A percentile compares a stretch with the other conserved stretches of the same genome.
Conservation (phyloP, 2,329 filamentous ascomycete genomes). For the Claviceps monticola region DNA sequence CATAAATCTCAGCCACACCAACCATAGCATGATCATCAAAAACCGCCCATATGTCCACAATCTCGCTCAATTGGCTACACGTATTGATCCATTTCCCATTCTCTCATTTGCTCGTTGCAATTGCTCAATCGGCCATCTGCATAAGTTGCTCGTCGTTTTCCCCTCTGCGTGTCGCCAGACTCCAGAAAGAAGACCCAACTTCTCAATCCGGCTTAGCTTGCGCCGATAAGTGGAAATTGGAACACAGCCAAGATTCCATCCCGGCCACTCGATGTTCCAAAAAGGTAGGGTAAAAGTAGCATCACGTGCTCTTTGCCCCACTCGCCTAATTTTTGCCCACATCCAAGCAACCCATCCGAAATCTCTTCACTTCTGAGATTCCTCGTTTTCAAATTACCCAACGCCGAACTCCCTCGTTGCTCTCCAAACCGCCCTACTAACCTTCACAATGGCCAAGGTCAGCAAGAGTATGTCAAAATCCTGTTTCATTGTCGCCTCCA, state of each 20-base stretch:
- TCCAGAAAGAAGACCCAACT: neutral
- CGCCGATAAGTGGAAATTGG: neutral
- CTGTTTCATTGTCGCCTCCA: neutral
- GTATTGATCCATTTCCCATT: no score
- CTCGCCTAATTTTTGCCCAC: slow-evolving; percentile 19
- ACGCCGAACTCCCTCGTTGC: slow-evolving; percentile 15
- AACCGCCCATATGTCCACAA: neutral
- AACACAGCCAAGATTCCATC: neutral
- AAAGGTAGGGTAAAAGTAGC: neutral
- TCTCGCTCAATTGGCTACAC: no score
- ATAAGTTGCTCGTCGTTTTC: neutral
- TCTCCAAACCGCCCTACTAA: slow-evolving; percentile 10
- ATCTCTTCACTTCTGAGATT: slow-evolving; percentile 1
- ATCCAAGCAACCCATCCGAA: slow-evolving; percentile 9
- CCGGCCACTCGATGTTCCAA: neutral
- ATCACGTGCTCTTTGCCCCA: slow-evolving; percentile 20
- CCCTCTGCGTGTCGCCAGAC: neutral
- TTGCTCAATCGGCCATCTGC: neutral
- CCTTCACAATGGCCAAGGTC: slow-evolving; percentile 56
- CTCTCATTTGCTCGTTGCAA: no score
- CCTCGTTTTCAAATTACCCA: slow-evolving; percentile 15
- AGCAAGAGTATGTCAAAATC: slow-evolving; percentile 36
- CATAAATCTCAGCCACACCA: neutral
- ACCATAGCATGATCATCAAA: neutral
- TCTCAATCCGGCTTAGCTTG: neutral